Evolutionary conservation across 1,139 yeast species (phyloP).

Genomic region (Kodamaea sp.): DNA sequence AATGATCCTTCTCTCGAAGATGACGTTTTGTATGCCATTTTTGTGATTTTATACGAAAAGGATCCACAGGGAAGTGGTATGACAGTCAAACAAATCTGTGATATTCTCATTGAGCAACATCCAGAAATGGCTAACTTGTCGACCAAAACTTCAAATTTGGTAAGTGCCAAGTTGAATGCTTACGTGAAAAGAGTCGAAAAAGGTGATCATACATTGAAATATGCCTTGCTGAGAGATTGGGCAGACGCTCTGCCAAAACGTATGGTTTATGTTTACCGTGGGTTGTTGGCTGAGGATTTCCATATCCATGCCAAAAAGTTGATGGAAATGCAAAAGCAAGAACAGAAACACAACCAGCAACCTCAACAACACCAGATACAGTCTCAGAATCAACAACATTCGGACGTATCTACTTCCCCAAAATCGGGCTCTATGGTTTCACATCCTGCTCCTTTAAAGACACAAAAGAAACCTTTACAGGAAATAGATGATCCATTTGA

Average conservation of each 20-base stretch:
- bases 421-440: slow-evolving; percentile 2
- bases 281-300: slow-evolving; percentile 67
- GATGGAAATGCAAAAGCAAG: slow-evolving; percentile 35
- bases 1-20: slow-evolving; percentile 64
- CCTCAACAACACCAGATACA: slow-evolving; percentile 12
- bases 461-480: neutral
- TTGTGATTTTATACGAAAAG: slow-evolving; percentile 61
- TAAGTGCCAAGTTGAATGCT: slow-evolving; percentile 77
- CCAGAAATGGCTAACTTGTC: slow-evolving; percentile 79
- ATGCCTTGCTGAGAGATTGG: slow-evolving; percentile 82
- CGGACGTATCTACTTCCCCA: slow-evolving; percentile 2
- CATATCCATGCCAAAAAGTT: slow-evolving; percentile 64
- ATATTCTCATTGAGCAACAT: slow-evolving; percentile 63
- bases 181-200: slow-evolving; percentile 79
- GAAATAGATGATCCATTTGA: slow-evolving; percentile 22
- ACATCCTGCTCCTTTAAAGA: slow-evolving; percentile 3
- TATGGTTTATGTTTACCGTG: slow-evolving; percentile 84
- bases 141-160: slow-evolving; percentile 76
- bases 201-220: slow-evolving; percentile 68
- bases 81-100: slow-evolving; percentile 84
- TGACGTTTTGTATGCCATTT: slow-evolving; percentile 70
- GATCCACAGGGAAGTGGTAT: slow-evolving; percentile 70
- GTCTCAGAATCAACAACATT: slow-evolving; percentile 6
- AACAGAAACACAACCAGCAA: slow-evolving; percentile 8
- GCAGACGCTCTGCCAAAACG: slow-evolving; percentile 84